These are phyloP conservation scores for Cryphonectria radicalis DNA, from an alignment of 2,329 filamentous ascomycete genomes.

Conservation along the genomic window DNA sequence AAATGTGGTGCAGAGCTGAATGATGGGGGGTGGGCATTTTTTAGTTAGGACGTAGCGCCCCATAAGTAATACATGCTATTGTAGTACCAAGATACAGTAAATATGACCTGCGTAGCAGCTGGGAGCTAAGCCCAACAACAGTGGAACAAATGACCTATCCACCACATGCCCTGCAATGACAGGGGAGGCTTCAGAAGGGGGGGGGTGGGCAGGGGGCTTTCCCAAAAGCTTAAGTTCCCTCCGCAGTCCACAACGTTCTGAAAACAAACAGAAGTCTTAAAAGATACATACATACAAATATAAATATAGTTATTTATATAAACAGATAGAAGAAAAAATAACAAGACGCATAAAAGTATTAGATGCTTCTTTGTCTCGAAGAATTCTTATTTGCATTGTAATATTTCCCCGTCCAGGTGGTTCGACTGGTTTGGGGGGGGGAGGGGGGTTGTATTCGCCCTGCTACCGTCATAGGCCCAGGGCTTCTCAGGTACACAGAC, in stretches of 20 bases:
- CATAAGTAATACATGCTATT: not conserved
- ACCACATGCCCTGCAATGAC: not conserved
- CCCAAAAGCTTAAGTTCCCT: not conserved
- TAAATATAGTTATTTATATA: too few species aligned
- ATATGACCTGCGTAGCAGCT: not conserved
- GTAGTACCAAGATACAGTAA: not conserved
- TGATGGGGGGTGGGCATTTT: not conserved
- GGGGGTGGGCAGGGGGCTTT: not conserved
- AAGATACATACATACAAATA: too few species aligned
- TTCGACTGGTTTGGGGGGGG: not conserved
- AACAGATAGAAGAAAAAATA: too few species aligned
- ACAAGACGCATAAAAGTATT: too few species aligned
- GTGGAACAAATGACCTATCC: conserved; percentile 1
- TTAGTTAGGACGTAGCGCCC: not conserved
- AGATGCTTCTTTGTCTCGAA: not conserved
- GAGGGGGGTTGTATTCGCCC: not conserved
- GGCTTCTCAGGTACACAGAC: not conserved
- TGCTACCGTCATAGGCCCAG: too few species aligned
- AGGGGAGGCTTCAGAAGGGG: not conserved
- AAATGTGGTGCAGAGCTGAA: not conserved
- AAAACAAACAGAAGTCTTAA: not conserved
- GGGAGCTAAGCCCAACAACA: not conserved
- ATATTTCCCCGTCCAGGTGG: not conserved
- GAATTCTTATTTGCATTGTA: not conserved
- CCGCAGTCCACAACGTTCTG: not conserved